These are phyloP conservation scores for Phyllachora maydis DNA, from an alignment of 2,329 filamentous ascomycete genomes.

Conservation along the genomic window DNA sequence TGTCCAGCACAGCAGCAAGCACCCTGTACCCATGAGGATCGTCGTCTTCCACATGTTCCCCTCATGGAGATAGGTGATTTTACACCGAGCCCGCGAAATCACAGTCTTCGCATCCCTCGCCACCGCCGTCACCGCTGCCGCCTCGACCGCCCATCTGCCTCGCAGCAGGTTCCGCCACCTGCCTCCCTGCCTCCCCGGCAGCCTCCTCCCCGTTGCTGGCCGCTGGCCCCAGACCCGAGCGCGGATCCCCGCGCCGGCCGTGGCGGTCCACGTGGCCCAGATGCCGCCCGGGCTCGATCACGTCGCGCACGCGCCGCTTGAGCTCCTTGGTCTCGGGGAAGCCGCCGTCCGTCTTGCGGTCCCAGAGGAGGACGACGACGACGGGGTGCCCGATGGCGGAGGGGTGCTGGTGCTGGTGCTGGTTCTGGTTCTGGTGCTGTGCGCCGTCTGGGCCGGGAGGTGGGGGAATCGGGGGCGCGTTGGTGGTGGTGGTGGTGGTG, in stretches of 20 bases:
- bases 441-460: slow-evolving; percentile 7
- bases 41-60: too few relatives aligned
- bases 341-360: slow-evolving; percentile 67
- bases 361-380: slow-evolving; percentile 51
- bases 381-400: slow-evolving; percentile 10
- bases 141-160: slow-evolving; percentile 1
- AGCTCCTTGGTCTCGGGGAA: slow-evolving; percentile 90
- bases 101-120: too few relatives aligned
- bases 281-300: slow-evolving; percentile 57
- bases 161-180: background rate
- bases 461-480: too few relatives aligned
- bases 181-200: slow-evolving; percentile 1
- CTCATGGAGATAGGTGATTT: too few relatives aligned
- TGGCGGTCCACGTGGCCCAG: slow-evolving; percentile 63
- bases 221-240: slow-evolving; percentile 1
- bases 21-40: too few relatives aligned
- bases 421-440: slow-evolving; percentile 2
- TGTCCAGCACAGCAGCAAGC: too few relatives aligned
- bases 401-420: slow-evolving; percentile 4
- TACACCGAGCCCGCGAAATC: too few relatives aligned
- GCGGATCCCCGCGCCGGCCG: too few relatives aligned
- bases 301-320: slow-evolving; percentile 65
- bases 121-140: background rate
- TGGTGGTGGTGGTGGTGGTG: slow-evolving; percentile 1
- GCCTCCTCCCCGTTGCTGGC: background rate